Evolutionary conservation across 2,329 filamentous ascomycete genomes (phyloP).

Genomic region (Colletotrichum sp.): DNA sequence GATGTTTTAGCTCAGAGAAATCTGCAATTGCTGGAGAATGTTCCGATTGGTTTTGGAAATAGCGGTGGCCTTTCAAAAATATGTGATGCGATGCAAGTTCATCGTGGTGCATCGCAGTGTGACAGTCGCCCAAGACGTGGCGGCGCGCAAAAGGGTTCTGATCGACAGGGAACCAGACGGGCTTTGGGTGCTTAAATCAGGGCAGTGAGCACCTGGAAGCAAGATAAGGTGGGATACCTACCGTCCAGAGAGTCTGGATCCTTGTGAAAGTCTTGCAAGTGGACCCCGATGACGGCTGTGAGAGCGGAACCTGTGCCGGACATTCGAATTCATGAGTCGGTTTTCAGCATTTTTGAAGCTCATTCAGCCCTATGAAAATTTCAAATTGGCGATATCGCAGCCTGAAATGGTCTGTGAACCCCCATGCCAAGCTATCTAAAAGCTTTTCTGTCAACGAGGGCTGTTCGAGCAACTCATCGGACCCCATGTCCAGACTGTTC

Average conservation of each 20-base stretch:
- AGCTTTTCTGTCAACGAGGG: neutral
- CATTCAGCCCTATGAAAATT: neutral
- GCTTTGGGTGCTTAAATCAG: neutral
- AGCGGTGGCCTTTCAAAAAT: neutral
- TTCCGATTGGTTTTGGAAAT: neutral
- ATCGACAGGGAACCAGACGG: neutral
- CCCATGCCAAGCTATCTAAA: neutral
- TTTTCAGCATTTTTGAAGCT: neutral
- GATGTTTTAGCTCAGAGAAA: neutral
- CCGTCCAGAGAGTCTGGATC: neutral
- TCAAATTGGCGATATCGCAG: neutral
- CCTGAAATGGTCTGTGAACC: neutral
- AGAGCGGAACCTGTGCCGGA: neutral
- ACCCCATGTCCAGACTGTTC: neutral
- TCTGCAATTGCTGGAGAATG: neutral
- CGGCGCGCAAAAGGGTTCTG: neutral
- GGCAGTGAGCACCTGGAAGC: neutral
- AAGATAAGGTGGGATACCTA: neutral
- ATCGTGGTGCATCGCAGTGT: neutral
- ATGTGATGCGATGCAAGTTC: neutral
- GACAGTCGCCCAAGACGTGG: slow-evolving; percentile 3
- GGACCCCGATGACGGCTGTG: slow-evolving; percentile 1
- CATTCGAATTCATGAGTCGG: neutral
- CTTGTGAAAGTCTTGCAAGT: slow-evolving; percentile 2
- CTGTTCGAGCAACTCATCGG: neutral